Conservation (phyloP, 345 rosid species). For the Eucalyptus sideroxylon region DNA sequence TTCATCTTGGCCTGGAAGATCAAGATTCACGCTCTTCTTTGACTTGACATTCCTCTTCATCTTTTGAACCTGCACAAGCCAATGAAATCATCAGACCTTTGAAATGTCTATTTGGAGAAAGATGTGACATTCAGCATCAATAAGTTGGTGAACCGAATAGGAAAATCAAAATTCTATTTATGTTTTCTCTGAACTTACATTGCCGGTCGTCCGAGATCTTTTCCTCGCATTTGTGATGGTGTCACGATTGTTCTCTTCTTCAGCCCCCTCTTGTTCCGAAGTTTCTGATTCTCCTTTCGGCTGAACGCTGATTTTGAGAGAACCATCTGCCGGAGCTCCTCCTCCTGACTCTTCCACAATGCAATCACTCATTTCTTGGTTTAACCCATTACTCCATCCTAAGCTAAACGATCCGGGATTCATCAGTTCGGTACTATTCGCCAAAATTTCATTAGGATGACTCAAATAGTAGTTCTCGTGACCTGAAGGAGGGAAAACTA, state of each 20-base stretch:
- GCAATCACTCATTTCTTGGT: neutral
- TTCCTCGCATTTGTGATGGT: conserved; percentile 28
- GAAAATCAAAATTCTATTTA: neutral
- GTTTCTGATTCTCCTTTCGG: conserved; percentile 10
- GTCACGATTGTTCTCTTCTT: conserved; percentile 8
- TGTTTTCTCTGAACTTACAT: conserved; percentile 21
- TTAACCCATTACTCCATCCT: neutral
- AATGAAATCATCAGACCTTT: neutral
- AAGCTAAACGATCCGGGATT: neutral
- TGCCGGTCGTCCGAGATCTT: conserved; percentile 21
- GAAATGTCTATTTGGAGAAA: neutral
- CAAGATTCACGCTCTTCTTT: conserved; percentile 21
- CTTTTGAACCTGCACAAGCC: conserved; percentile 20
- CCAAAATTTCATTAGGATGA: neutral
- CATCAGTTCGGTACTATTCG: neutral
- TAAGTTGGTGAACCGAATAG: neutral
- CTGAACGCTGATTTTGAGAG: neutral
- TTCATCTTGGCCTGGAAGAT: conserved; percentile 2
- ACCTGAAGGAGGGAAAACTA: conserved; percentile 1
- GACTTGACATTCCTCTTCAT: conserved; percentile 28
- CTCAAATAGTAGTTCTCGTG: conserved; percentile 11
- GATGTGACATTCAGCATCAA: neutral
- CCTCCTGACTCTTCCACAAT: neutral
- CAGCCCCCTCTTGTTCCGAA: conserved; percentile 7
- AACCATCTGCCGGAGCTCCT: neutral